Evolutionary conservation across 768 basidiomycete species (phyloP), one percentile per base, ranked within the genome.

Genomic region (Tulasnella sp.): DNA sequence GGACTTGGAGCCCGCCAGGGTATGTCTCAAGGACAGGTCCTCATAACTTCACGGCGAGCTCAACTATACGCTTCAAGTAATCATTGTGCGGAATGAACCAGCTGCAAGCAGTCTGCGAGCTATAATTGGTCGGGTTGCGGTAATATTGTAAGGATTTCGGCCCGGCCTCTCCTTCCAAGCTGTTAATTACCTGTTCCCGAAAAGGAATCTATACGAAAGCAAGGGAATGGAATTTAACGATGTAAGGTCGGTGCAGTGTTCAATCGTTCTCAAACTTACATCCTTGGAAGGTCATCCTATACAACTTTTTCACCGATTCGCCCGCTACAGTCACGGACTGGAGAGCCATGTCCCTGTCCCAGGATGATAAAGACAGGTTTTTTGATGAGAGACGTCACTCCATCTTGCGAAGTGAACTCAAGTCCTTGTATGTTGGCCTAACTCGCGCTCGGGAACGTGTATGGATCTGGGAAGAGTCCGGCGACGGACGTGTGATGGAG

Each of bases 221-320:
- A 92, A 92, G 85, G 92, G 92, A 0, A 85, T 92, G 6, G 92
- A 92, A 82, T 92, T 92, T 84, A 88, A 91, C 81, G 91, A 92
- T 82, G 92, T 91, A 76, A 64, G 85, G 31, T 1, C 28, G 20
- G 34, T 69, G 69, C 4, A 16, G 5, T 34, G 9, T 8, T 31
- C 20, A 5, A 16, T 24, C 18, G 1, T 41, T 11, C 16, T 0
- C n/a, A 22, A 34, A 11, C 37, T 75, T 7, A 75, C 24, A 24
- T 40, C 37, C 20, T 1, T 16, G 1, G 37, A 42, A 93, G 93
- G 93, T 94, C 5, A 86, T 94, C 3, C 83, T 94, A 11, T 94
- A 91, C 82, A 91, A 94, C 82, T 94, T 94, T 85, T 94, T 94
- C 82, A 88, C 90, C 44, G 92, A 93, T 82, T 94, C 93, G 0